Conservation (phyloP, 352 stramenopile genomes). For the Pythium volutum region DNA sequence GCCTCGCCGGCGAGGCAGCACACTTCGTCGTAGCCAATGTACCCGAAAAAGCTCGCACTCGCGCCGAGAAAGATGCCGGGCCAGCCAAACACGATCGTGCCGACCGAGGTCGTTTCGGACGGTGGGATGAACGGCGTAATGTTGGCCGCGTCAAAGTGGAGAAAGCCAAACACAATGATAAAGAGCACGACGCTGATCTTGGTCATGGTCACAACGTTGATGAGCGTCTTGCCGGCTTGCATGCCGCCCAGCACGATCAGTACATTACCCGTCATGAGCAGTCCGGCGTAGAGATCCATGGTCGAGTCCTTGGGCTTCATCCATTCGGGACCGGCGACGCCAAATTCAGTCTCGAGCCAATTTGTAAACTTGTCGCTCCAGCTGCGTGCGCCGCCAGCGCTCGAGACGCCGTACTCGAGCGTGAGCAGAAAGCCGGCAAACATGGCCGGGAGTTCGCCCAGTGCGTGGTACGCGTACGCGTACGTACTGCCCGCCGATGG, state of each 20-base stretch:
- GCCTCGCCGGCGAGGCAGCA: conserved; percentile 91
- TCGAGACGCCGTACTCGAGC: conserved; percentile 92
- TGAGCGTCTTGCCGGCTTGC: conserved; percentile 84
- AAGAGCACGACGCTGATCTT: conserved; percentile 91
- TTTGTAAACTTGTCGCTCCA: conserved; percentile 94
- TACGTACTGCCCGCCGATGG: conserved; percentile 91
- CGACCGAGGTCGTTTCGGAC: conserved; percentile 23
- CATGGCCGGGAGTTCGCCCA: conserved; percentile 92
- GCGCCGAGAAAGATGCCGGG: conserved; percentile 86
- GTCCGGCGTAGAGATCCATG: conserved; percentile 66
- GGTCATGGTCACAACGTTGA: conserved; percentile 90
- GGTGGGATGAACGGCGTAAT: conserved; percentile 83
- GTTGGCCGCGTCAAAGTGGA: conserved; percentile 79
- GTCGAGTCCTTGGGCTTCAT: conserved; percentile 65
- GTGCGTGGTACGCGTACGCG: conserved; percentile 90
- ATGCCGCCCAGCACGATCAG: conserved; percentile 79
- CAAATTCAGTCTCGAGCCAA: conserved; percentile 65
- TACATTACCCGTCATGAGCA: conserved; percentile 73
- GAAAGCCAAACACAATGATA: conserved; percentile 89
- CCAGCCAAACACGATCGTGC: conserved; percentile 57
- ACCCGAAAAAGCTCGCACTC: conserved; percentile 95
- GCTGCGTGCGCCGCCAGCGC: conserved; percentile 86
- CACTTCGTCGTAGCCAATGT: conserved; percentile 96
- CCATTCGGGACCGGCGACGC: conserved; percentile 42
- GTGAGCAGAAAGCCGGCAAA: conserved; percentile 87